phyloP scores from a whole-genome alignment of 345 rosid species.

The Rubroshorea leprosula region DNA sequence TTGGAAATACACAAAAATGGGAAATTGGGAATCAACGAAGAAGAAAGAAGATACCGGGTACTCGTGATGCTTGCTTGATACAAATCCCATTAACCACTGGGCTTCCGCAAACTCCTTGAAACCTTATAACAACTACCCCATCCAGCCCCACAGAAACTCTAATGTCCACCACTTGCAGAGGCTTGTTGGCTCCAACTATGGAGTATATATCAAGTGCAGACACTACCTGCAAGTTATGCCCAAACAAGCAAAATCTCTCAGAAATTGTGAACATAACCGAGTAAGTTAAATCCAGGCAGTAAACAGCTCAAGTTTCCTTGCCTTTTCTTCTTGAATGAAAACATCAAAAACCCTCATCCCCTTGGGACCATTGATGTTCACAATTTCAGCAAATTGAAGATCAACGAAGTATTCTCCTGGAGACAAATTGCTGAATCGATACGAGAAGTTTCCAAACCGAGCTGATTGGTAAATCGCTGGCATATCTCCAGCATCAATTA shows the following conservation, averaged over 20 bases:
- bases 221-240: slow-evolving; percentile 65
- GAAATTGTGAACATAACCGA: no score
- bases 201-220: slow-evolving; percentile 81
- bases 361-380: slow-evolving; percentile 75
- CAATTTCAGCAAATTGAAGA: slow-evolving; percentile 84
- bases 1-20: no score
- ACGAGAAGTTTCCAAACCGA: slow-evolving; percentile 64
- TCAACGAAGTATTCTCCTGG: slow-evolving; percentile 66
- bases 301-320: no score
- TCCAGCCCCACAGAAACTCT: slow-evolving; percentile 64
- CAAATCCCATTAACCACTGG: slow-evolving; percentile 77
- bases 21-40: no score
- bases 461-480: slow-evolving; percentile 70
- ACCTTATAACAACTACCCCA: slow-evolving; percentile 49
- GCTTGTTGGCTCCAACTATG: slow-evolving; percentile 78
- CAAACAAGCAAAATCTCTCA: no score
- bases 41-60: no score
- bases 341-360: slow-evolving; percentile 81
- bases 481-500: slow-evolving; percentile 64
- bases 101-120: slow-evolving; percentile 71
- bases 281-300: no score
- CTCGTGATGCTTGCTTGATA: slow-evolving; percentile 74
- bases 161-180: slow-evolving; percentile 60
- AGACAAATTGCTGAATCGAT: slow-evolving; percentile 43
- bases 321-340: slow-evolving; percentile 86